Evolutionary conservation across 2,329 filamentous ascomycete species (phyloP).

Genomic region (Triangularia verruculosa): DNA sequence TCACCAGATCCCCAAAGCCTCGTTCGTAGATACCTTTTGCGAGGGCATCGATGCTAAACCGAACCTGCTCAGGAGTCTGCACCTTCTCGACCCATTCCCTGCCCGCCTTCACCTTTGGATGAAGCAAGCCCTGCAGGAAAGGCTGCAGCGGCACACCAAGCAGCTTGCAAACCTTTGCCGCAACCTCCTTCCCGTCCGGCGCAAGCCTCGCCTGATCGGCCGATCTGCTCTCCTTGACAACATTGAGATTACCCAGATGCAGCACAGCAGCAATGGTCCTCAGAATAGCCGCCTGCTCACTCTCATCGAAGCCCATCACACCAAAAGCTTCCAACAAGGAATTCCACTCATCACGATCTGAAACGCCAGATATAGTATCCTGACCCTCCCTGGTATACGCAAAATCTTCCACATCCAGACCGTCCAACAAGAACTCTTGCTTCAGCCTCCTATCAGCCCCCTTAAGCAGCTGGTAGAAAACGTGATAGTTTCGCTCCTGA

Average conservation of each 20-base stretch:
- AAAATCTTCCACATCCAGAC: constrained; percentile 79
- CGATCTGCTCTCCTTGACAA: constrained; percentile 85
- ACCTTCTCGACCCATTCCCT: constrained; percentile 98
- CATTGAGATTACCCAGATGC: constrained; percentile 87
- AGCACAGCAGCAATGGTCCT: constrained; percentile 87
- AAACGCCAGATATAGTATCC: constrained; percentile 85
- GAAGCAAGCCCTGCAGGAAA: constrained; percentile 83
- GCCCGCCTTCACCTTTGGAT: constrained; percentile 91
- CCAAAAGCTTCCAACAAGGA: constrained; percentile 86
- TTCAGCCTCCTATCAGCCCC: constrained; percentile 74
- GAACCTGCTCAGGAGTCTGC: constrained; percentile 94
- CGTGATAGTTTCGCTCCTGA: constrained; percentile 91
- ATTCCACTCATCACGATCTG: constrained; percentile 88
- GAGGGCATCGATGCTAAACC: constrained; percentile 82
- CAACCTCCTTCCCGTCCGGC: constrained; percentile 69
- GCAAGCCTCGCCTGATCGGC: constrained; percentile 86
- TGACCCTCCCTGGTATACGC: constrained; percentile 89
- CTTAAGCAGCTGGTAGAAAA: constrained; percentile 93
- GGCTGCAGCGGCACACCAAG: constrained; percentile 80
- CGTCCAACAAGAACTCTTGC: constrained; percentile 71
- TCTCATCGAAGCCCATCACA: constrained; percentile 87
- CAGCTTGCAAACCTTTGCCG: constrained; percentile 75
- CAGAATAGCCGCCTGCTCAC: constrained; percentile 79
- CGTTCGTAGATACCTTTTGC: constrained; percentile 98
- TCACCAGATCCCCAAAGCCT: constrained; percentile 88